Conservation (phyloP, 805 yeast genomes). For the Suhomyces vadensis region DNA sequence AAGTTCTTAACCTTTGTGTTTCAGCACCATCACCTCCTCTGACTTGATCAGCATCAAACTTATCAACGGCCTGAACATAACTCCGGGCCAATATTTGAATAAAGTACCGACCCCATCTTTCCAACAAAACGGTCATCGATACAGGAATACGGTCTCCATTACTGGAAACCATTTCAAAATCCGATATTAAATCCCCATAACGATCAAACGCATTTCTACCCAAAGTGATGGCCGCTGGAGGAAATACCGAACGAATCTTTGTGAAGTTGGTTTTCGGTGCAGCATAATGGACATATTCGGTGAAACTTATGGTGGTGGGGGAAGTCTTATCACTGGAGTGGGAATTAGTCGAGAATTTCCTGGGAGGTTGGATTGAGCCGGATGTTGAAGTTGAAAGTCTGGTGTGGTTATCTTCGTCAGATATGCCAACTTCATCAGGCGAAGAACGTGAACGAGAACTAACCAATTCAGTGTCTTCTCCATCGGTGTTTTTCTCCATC, state of each 20-base stretch:
- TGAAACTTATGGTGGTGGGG: slow-evolving; percentile 47
- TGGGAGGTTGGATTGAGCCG: slow-evolving; percentile 2
- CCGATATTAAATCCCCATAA: slow-evolving; percentile 62
- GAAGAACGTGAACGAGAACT: slow-evolving; percentile 6
- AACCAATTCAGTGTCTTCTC: slow-evolving; percentile 17
- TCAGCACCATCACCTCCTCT: neutral
- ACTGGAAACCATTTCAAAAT: slow-evolving; percentile 69
- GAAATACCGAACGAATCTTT: slow-evolving; percentile 67
- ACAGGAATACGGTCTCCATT: slow-evolving; percentile 70
- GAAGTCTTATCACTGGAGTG: slow-evolving; percentile 21
- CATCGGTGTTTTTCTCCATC: slow-evolving; percentile 11
- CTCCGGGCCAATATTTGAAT: slow-evolving; percentile 61
- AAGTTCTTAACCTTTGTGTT: slow-evolving; percentile 11
- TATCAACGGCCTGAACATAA: slow-evolving; percentile 57
- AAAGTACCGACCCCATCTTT: slow-evolving; percentile 77
- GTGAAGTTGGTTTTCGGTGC: slow-evolving; percentile 71
- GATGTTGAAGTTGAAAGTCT: slow-evolving; percentile 11
- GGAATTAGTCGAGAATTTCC: slow-evolving; percentile 23
- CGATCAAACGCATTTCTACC: slow-evolving; percentile 75
- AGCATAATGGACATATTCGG: slow-evolving; percentile 70
- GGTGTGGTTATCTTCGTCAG: slow-evolving; percentile 11
- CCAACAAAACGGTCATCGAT: slow-evolving; percentile 59
- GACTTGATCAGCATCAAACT: slow-evolving; percentile 32
- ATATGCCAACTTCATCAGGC: slow-evolving; percentile 4
- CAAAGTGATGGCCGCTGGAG: slow-evolving; percentile 73